phyloP scores from a whole-genome alignment of 2,329 filamentous ascomycete genomes.

The Hypoxylon rubiginosum region DNA sequence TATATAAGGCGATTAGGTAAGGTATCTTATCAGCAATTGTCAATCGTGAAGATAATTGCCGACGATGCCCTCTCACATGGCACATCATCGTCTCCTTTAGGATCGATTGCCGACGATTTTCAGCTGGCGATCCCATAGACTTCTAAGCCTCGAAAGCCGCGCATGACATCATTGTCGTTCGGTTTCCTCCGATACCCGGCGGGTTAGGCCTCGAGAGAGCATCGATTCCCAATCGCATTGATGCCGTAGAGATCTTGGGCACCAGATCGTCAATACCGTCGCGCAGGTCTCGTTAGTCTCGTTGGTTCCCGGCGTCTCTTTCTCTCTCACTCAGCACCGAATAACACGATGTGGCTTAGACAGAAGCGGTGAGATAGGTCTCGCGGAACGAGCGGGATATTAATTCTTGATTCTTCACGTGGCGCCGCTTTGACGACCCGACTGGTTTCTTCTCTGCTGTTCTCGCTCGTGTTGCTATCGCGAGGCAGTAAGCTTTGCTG shows the following conservation, averaged over 20 bases:
- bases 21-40: background rate
- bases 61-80: background rate
- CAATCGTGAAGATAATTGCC: background rate
- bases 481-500: constrained; percentile 29
- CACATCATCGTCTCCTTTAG: background rate
- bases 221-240: background rate
- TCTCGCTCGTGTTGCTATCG: constrained; percentile 40
- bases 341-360: constrained; percentile 16
- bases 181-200: background rate
- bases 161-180: constrained; percentile 9
- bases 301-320: background rate
- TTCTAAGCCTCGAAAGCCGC: constrained; percentile 5
- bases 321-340: background rate
- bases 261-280: background rate
- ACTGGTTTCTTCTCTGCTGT: constrained; percentile 31
- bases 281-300: background rate
- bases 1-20: background rate
- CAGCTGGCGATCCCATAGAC: constrained; percentile 2
- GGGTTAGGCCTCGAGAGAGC: background rate
- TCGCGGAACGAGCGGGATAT: background rate
- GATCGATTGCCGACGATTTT: constrained; percentile 10
- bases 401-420: constrained; percentile 1
- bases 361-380: constrained; percentile 22
- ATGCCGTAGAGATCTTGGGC: background rate
- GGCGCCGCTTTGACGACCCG: constrained; percentile 11